Conservation (phyloP, 306 rosid genomes). For the Alnus rubra region DNA sequence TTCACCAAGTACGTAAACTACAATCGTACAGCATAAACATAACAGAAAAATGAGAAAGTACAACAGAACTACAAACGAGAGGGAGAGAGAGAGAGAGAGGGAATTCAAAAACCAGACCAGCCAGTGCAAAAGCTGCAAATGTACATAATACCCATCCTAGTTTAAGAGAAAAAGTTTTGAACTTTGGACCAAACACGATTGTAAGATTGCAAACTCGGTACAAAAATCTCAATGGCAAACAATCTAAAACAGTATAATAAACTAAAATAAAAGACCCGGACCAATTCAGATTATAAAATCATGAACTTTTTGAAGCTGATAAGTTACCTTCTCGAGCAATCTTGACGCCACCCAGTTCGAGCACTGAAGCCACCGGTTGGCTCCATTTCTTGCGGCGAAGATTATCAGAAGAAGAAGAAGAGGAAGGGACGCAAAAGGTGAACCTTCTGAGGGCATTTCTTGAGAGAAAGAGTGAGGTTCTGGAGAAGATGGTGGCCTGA, state of each 20-base stretch:
- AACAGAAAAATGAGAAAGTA: not conserved
- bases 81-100: too few relatives aligned
- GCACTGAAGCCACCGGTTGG: constrained; percentile 56
- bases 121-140: not conserved
- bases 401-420: constrained; percentile 40
- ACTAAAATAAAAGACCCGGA: not conserved
- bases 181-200: not conserved
- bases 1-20: not conserved
- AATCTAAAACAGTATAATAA: not conserved
- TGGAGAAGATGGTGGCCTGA: constrained; percentile 45
- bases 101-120: not conserved
- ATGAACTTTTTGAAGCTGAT: not conserved
- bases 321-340: constrained; percentile 65
- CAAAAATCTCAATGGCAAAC: not conserved
- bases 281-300: not conserved
- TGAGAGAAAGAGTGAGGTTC: constrained; percentile 39
- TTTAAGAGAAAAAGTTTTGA: not conserved
- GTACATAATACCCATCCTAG: not conserved
- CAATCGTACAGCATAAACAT: not conserved
- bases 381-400: constrained; percentile 65
- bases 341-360: constrained; percentile 79
- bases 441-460: constrained; percentile 44
- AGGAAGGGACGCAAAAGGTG: constrained; percentile 33
- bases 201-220: not conserved
- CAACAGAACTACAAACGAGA: not conserved